Conservation (phyloP, 495 filamentous ascomycete species). For the Parathielavia appendiculata region DNA sequence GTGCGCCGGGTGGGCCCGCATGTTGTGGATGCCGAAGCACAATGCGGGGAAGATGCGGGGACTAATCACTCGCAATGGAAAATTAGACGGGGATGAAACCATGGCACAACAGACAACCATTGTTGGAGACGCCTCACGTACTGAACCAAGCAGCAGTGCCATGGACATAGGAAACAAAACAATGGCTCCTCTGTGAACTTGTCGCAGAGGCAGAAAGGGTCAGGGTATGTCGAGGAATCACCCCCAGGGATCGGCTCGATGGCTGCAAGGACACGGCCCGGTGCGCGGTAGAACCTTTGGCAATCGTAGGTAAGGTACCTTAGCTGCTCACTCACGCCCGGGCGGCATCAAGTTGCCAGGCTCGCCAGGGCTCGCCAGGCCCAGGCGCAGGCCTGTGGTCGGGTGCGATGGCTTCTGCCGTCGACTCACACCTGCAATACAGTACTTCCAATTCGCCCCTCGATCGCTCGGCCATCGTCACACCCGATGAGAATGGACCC, state of each 20-base stretch:
- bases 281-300: neutral
- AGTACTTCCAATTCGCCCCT: neutral
- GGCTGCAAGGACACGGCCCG: neutral
- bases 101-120: neutral
- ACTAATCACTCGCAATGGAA: neutral
- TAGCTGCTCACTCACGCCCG: too few relatives aligned
- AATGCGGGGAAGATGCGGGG: constrained; percentile 5
- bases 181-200: too few relatives aligned
- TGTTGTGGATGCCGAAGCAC: neutral
- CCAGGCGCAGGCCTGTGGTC: neutral
- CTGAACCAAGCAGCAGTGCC: too few relatives aligned
- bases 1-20: neutral
- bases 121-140: too few relatives aligned
- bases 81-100: neutral
- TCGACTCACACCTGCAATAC: neutral
- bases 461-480: neutral
- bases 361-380: too few relatives aligned
- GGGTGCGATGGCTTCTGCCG: too few relatives aligned
- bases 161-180: too few relatives aligned
- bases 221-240: neutral
- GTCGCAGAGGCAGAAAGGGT: neutral
- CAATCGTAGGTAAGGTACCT: too few relatives aligned
- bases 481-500: neutral
- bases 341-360: too few relatives aligned
- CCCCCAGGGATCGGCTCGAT: neutral